phyloP scores from a whole-genome alignment of 257 asterid species.

The Capsicum baccatum region DNA sequence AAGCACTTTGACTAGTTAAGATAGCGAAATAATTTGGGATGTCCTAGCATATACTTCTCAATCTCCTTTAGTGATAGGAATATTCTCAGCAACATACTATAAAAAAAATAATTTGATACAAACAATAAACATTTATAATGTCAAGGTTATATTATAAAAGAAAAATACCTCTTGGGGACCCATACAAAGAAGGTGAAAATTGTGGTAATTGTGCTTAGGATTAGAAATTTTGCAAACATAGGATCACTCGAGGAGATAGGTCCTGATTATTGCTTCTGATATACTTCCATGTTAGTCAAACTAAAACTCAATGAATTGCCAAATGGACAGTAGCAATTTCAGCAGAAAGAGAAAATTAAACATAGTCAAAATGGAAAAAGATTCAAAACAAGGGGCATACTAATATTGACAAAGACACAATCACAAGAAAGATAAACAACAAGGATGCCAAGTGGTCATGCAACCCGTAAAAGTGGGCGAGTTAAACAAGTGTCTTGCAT shows the following conservation, averaged over 20 bases:
- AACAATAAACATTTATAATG: background rate
- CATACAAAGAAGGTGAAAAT: constrained; percentile 96
- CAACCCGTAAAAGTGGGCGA: no score
- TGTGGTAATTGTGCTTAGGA: constrained; percentile 96
- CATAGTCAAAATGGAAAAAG: background rate
- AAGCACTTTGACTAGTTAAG: constrained; percentile 92
- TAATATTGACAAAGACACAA: no score
- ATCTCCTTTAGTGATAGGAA: constrained; percentile 67
- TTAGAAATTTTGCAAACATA: constrained; percentile 97
- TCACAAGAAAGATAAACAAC: no score
- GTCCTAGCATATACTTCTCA: constrained; percentile 77
- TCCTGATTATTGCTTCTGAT: constrained; percentile 97
- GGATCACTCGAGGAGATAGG: constrained; percentile 97
- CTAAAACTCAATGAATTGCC: constrained; percentile 98
- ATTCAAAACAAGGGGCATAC: no score
- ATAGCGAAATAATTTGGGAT: constrained; percentile 86
- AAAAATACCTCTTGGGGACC: constrained; percentile 87
- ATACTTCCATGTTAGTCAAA: constrained; percentile 96
- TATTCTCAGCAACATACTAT: constrained; percentile 31
- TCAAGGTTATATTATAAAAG: constrained; percentile 34
- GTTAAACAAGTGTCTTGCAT: no score
- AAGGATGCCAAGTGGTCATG: no score
- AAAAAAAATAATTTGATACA: background rate
- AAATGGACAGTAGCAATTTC: constrained; percentile 77
- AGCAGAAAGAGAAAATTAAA: constrained; percentile 41